Base-by-base conservation (phyloP, 495 filamentous ascomycete genomes). In the Daldinia decipiens region DNA sequence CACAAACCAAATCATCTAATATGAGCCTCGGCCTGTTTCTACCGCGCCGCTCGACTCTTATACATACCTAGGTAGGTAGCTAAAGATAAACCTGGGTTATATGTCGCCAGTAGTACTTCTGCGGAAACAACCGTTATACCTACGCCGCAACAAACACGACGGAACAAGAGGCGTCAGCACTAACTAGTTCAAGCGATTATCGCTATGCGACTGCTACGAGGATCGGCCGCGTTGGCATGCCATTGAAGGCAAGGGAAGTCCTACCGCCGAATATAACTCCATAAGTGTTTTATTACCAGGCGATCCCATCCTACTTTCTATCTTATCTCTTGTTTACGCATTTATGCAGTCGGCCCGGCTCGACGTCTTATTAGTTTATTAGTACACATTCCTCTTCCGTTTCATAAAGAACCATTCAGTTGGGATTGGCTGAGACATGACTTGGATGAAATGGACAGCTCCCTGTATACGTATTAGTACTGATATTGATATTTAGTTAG, bases 221-320 rank as follows among this genome's bases (percentile, higher is more conserved):
- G 39, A 40, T 40, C 39, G 39, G 13, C 39, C 39, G 39, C 5
- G 13, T 40, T 40, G 39, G 5, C n/a, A 40, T 40, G n/a, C 39
- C 43, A 19, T 47, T 47, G 43, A 47, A 47, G 17, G 43, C 43
- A 47, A 47, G 43, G 43, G 43, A 47, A 47, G 43, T 47, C 43
- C n/a, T 47, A 5, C 17, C 43, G 8, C 19, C 43, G 19, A 47
- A 45, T 45, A 45, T 19, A 45, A n/a, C 6, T 45, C 40, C 40
- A 45, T 21, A 47, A 3, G 1, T 7, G 43, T 8, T 24, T 47
- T 21, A 21, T 47, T 47, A 47, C 43, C 19, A 47, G 17, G 9
- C 17, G 43, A 47, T 47, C 43, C 19, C 9, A 47, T 47, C 43
- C 43, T 47, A 24, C n/a, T 24, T 47, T 21, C 15, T 45, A 11